Percentiles rank a stretch among this genome's conserved stretches.
Conservation (phyloP, 768 basidiomycete genomes). For the Boletus vermiculosoides region DNA sequence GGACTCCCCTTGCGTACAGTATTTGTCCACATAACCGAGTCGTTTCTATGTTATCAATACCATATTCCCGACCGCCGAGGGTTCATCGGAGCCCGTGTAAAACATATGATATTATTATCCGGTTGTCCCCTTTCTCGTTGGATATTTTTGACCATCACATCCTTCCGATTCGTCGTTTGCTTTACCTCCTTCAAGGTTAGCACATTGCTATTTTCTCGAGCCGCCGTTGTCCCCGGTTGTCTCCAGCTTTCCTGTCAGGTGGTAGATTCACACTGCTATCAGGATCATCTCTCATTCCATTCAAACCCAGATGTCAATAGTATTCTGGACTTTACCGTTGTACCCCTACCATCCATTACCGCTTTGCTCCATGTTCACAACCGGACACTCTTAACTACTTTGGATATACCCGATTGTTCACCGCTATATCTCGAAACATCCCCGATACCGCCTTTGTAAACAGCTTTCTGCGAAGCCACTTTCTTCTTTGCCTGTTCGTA, state of each 20-base stretch:
- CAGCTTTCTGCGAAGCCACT: conserved; percentile 81
- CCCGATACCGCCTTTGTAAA: conserved; percentile 86
- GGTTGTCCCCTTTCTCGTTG: conserved; percentile 11
- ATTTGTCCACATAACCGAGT: conserved; percentile 23
- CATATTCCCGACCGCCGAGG: conserved; percentile 20
- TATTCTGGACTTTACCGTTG: conserved; percentile 13
- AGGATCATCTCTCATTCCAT: conserved; percentile 8
- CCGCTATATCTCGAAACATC: conserved; percentile 80
- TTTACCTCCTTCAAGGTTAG: not conserved
- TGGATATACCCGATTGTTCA: conserved; percentile 90
- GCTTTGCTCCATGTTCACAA: conserved; percentile 38
- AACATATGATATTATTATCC: conserved; percentile 26
- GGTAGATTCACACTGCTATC: conserved; percentile 14
- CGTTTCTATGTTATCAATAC: conserved; percentile 25
- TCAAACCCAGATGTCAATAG: conserved; percentile 13
- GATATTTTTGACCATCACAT: conserved; percentile 8
- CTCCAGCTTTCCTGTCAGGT: conserved; percentile 5
- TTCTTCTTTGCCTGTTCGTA: conserved; percentile 97
- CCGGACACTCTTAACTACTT: conserved; percentile 82
- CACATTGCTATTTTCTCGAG: conserved; percentile 23
- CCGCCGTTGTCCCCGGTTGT: not conserved
- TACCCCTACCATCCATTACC: conserved; percentile 8
- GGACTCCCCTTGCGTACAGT: conserved; percentile 12
- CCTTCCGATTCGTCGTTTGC: not conserved
- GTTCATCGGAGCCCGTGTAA: conserved; percentile 21